Percentiles rank a stretch among this genome's conserved stretches.
These are phyloP conservation scores for Phytophthora europaea DNA, from an alignment of 352 stramenopile genomes.

Conservation along the genomic window DNA sequence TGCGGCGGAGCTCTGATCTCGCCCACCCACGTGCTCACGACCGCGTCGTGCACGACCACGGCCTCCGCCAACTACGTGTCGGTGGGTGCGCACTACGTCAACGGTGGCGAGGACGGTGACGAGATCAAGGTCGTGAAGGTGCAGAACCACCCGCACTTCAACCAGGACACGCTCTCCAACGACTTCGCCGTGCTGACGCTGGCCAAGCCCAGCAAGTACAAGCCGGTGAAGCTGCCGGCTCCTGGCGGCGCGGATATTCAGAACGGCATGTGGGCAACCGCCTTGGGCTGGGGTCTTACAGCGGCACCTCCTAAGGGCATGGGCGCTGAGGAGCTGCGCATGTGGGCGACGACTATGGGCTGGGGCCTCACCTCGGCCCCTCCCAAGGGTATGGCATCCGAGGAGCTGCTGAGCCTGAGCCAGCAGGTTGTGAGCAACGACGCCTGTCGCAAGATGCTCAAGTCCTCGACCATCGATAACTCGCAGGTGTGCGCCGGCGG, in stretches of 20 bases:
- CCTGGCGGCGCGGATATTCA: slow-evolving; percentile 19
- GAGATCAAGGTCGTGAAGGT: slow-evolving; percentile 41
- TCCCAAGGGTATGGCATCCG: slow-evolving; percentile 14
- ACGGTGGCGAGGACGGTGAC: slow-evolving; percentile 32
- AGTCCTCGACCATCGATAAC: slow-evolving; percentile 22
- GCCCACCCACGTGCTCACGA: slow-evolving; percentile 36
- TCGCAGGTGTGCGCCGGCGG: slow-evolving; percentile 42
- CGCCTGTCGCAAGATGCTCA: slow-evolving; percentile 20
- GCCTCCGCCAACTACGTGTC: slow-evolving; percentile 30
- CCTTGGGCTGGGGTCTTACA: slow-evolving; percentile 35
- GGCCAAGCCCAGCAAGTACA: slow-evolving; percentile 23
- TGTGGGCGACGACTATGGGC: slow-evolving; percentile 29
- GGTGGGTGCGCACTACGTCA: slow-evolving; percentile 43
- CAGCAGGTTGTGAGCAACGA: slow-evolving; percentile 27
- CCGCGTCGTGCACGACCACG: slow-evolving; percentile 23
- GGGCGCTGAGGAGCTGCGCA: slow-evolving; percentile 25
- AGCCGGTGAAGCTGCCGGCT: slow-evolving; percentile 38
- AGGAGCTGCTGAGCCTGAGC: slow-evolving; percentile 19
- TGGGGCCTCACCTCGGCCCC: slow-evolving; percentile 29
- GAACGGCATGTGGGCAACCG: slow-evolving; percentile 24
- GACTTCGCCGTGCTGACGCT: slow-evolving; percentile 52
- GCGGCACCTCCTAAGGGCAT: slow-evolving; percentile 11
- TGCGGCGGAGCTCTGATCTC: slow-evolving; percentile 36
- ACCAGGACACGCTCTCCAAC: slow-evolving; percentile 30
- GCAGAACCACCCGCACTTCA: slow-evolving; percentile 50